Evolutionary conservation across 1,284 basidiomycete species (phyloP), one percentile per base, ranked within the genome.

Genomic region (Naganishia cerealis): DNA sequence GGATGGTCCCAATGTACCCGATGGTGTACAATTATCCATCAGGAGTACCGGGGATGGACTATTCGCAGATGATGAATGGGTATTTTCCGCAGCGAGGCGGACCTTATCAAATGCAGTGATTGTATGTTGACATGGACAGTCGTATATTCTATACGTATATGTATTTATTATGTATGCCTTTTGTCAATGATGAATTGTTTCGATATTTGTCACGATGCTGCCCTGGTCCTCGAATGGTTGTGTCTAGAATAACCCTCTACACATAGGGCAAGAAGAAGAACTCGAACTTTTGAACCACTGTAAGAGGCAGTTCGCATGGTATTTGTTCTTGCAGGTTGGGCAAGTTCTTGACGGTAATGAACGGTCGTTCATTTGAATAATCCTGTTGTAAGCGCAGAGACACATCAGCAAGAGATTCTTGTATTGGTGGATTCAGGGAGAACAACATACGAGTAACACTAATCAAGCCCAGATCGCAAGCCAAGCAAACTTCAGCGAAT

Each of bases 241-340:
- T 24, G 4, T n/a, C 69, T 74, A 85, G 70, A 85, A 82, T 54
- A 85, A 75, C 3, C 81, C 79, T 66, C 94, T 86, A 79, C 94
- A 97, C 55, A 98, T 80, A 8, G 94, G 94, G 78, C 94, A 98
- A 65, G 88, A 92, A 7, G 90, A 91, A 3, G 90, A 88, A 80
- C 94, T 91, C 71, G 79, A 81, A 39, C 89, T 87, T 76, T 90
- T 90, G 82, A 95, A 95, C 94, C 94, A 96, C 87, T 94, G 95
- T 83, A 89, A 96, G 70, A 96, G 80, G 81, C 94, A 97, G 39
- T 86, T 87, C 0, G 92, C 88, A 78, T 99, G 96, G 86, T 98
- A 99, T 57, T 88, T 85, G 81, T 98, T 97, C 81, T 91, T 93
- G 83, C 94, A 97, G 1, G 91, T 98, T 79, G 87, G 88, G 82